Evolutionary conservation across 495 filamentous ascomycete genomes (phyloP).

Genomic region (Talaromyces adpressus): DNA sequence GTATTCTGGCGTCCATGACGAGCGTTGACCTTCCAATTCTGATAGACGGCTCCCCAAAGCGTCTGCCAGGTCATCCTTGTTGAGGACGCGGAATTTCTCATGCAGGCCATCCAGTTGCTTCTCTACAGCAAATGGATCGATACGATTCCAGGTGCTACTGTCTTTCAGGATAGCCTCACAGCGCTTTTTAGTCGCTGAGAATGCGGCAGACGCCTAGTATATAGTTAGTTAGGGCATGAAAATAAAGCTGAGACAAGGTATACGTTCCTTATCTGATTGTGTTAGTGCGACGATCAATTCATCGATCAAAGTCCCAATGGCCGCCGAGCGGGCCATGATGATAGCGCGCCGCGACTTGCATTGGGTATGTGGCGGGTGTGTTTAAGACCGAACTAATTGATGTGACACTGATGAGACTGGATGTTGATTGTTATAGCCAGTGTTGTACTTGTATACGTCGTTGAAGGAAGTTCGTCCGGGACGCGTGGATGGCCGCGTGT

Average conservation of each 20-base stretch:
- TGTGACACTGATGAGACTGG: not conserved
- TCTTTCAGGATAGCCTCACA: conserved; percentile 25
- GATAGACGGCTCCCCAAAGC: conserved; percentile 59
- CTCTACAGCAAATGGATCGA: conserved; percentile 82
- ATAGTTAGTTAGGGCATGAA: conserved; percentile 23
- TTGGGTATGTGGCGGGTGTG: not conserved
- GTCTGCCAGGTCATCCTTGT: conserved; percentile 73
- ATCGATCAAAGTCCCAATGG: conserved; percentile 26
- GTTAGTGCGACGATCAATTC: conserved; percentile 27
- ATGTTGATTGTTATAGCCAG: not conserved
- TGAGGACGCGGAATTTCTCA: conserved; percentile 78
- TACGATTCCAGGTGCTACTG: conserved; percentile 58
- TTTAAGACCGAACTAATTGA: not conserved
- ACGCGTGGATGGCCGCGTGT: not conserved
- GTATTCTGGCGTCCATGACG: conserved; percentile 67
- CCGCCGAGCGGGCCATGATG: conserved; percentile 43
- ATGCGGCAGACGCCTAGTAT: conserved; percentile 24
- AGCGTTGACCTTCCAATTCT: conserved; percentile 44
- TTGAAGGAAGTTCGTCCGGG: not conserved
- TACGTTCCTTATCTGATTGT: conserved; percentile 32
- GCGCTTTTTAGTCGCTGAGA: conserved; percentile 23
- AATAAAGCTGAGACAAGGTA: conserved; percentile 28
- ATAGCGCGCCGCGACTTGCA: not conserved
- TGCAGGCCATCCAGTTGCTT: conserved; percentile 69
- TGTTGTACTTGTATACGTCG: not conserved